Percentiles rank a stretch among this genome's conserved stretches.
Evolutionary conservation across 176 grass and related monocot genomes (phyloP).

Genomic region (Panicum miliaceum): DNA sequence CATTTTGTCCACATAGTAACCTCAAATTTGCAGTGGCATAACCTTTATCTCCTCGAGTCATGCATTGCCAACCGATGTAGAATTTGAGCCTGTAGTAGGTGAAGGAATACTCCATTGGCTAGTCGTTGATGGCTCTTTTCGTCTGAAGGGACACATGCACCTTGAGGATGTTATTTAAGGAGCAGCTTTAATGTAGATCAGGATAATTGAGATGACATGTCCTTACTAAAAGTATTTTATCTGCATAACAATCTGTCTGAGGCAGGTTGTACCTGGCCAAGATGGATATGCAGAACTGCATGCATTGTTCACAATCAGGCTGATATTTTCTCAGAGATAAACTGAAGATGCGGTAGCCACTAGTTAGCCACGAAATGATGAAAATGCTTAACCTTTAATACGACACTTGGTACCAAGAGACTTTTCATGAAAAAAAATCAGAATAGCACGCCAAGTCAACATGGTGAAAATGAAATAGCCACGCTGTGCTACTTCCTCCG

Average conservation of each 20-base stretch:
- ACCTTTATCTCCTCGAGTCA: slow-evolving; percentile 7
- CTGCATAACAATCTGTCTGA: background rate
- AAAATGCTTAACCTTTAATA: background rate
- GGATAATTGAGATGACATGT: slow-evolving; percentile 19
- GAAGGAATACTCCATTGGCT: slow-evolving; percentile 5
- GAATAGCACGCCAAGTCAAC: background rate
- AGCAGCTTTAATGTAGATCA: slow-evolving; percentile 1
- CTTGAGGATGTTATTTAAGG: background rate
- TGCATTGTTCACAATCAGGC: background rate
- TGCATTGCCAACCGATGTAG: slow-evolving; percentile 1
- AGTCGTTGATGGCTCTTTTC: slow-evolving; percentile 11
- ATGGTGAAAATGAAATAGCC: background rate
- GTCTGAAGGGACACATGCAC: slow-evolving; percentile 24
- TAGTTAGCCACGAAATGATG: no score
- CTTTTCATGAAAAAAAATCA: background rate
- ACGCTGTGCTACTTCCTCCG: background rate
- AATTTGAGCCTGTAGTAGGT: background rate
- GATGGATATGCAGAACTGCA: background rate
- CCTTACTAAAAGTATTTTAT: background rate
- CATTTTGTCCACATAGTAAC: slow-evolving; percentile 26
- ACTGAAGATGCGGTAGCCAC: background rate
- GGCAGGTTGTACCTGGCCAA: slow-evolving; percentile 40
- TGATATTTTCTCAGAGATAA: background rate
- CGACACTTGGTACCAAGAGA: background rate
- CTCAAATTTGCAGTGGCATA: background rate